Evolutionary conservation across 2,329 filamentous ascomycete genomes (phyloP), one percentile per base, ranked within the genome.

Genomic region (Aspergillus piperis): DNA sequence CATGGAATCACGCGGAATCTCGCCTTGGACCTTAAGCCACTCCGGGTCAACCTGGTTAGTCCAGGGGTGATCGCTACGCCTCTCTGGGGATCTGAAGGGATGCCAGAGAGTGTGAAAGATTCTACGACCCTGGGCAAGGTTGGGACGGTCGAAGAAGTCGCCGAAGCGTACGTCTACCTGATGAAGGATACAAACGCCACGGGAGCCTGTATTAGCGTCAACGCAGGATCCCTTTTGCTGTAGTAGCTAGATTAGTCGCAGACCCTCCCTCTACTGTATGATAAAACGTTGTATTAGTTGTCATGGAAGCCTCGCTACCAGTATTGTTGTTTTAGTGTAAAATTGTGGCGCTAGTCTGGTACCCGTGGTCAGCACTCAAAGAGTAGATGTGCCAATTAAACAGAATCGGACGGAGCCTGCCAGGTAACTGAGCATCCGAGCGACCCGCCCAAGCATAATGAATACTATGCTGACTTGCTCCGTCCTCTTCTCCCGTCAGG

Each of bases 41-140:
- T 89, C 8, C 76, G 88, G 2, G 86, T 89, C 25, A 90, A 90
- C 68, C 69, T 82, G 0, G 84, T 90, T 1, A 77, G 74, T 56
- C 86, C 86, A 0, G 88, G 87, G 0, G 75, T 78, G 0, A 77
- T 84, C 0, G 71, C 80, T 41, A 86, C 84, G 5, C 78, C 80
- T 44, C 57, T 83, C 30, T 81, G 73, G 71, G 70, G 71, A 6
- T 56, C 60, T 5, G 71, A 66, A 15, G 62, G n/a, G 2, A 58
- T 68, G 21, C 65, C 67, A 50, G 57, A 66, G 11, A 44, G 39
- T 5, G 57, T 64, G 19, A 63, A 60, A 39, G 65, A 64, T 38
- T 64, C 44, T 15, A 63, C 65, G 8, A 49, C 62, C 64, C 67
- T 67, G 60, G 73, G 68, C 63, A 76, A 71, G 58, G 69, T 81